Conservation (phyloP, 1,139 yeast species). For the Lodderomyces elongisporus region DNA sequence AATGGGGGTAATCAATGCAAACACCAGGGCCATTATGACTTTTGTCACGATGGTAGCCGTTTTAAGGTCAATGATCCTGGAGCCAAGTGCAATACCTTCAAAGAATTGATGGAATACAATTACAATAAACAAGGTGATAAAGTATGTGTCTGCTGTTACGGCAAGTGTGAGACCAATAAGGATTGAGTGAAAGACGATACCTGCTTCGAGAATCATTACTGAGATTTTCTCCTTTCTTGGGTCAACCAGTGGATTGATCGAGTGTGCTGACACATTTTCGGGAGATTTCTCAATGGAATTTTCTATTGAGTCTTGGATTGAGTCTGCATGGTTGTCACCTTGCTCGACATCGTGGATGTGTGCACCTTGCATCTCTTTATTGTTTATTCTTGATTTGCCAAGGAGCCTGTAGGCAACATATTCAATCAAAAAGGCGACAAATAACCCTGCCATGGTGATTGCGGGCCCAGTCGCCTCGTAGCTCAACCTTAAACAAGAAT, state of each 20-base stretch:
- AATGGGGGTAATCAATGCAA: slow-evolving; percentile 31
- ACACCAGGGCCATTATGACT: slow-evolving; percentile 23
- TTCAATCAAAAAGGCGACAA: slow-evolving; percentile 29
- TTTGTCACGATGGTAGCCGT: slow-evolving; percentile 26
- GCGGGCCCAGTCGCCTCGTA: slow-evolving; percentile 32
- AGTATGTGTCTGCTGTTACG: slow-evolving; percentile 31
- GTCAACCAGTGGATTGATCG: background rate
- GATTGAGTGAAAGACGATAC: slow-evolving; percentile 41
- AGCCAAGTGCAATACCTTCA: slow-evolving; percentile 40
- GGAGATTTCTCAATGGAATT: background rate
- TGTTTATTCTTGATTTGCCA: background rate
- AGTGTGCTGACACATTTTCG: background rate
- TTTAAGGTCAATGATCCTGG: slow-evolving; percentile 31
- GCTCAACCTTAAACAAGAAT: slow-evolving; percentile 18
- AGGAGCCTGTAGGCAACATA: slow-evolving; percentile 21
- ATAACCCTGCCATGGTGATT: slow-evolving; percentile 30
- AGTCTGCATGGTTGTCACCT: background rate
- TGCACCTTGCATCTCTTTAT: background rate
- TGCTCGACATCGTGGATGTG: background rate
- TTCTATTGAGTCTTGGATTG: background rate
- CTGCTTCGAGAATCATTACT: slow-evolving; percentile 32
- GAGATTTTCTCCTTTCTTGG: slow-evolving; percentile 12
- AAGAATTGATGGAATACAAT: slow-evolving; percentile 39
- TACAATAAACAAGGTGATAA: slow-evolving; percentile 32
- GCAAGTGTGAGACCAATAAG: slow-evolving; percentile 37